phyloP scores from a whole-genome alignment of 352 stramenopile species.

The Globisporangium solare region DNA sequence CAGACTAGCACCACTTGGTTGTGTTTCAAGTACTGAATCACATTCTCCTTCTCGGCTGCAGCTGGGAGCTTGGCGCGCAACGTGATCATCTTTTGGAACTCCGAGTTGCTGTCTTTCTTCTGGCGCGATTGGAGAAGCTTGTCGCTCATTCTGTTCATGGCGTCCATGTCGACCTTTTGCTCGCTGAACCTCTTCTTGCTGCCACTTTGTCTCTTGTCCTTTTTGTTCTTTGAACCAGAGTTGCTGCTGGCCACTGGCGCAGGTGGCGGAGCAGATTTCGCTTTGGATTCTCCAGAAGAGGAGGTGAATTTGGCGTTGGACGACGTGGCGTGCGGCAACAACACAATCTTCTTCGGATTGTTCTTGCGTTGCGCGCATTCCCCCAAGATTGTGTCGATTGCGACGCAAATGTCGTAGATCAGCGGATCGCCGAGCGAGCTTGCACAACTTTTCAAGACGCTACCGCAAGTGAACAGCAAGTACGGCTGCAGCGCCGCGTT shows the following conservation, averaged over 20 bases:
- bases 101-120: conserved; percentile 31
- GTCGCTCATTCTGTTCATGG: conserved; percentile 34
- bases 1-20: conserved; percentile 93
- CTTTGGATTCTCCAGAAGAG: neutral
- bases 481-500: conserved; percentile 34
- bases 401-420: conserved; percentile 77
- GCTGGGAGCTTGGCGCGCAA: conserved; percentile 57
- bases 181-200: conserved; percentile 13
- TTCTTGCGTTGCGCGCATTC: conserved; percentile 20
- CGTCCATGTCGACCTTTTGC: conserved; percentile 31
- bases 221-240: neutral
- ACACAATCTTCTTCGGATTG: conserved; percentile 27
- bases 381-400: conserved; percentile 50
- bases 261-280: neutral
- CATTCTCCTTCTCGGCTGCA: conserved; percentile 43
- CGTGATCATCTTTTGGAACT: conserved; percentile 58
- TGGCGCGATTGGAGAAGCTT: conserved; percentile 37
- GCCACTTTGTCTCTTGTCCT: conserved; percentile 13
- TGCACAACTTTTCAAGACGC: conserved; percentile 44
- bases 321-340: conserved; percentile 16
- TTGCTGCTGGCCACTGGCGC: neutral
- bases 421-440: conserved; percentile 65
- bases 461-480: conserved; percentile 39
- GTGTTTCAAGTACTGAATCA: conserved; percentile 46
- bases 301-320: too few species aligned